phyloP scores from a whole-genome alignment of 306 rosid genomes.

The Mimosa bimucronata region DNA sequence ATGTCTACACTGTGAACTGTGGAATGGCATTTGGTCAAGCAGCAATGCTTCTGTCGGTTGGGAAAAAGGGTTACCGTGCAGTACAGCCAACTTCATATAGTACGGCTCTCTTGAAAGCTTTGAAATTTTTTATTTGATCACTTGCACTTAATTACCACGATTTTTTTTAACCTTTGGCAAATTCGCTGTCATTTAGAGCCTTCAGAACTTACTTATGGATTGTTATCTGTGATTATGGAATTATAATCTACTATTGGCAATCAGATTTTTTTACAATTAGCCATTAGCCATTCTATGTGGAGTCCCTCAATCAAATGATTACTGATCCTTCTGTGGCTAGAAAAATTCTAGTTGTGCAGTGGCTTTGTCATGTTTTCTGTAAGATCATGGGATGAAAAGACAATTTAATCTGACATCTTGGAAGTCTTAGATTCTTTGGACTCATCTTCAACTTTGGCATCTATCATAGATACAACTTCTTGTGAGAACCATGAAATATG shows the following conservation, averaged over 20 bases:
- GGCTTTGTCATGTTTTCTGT: background rate
- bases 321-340: background rate
- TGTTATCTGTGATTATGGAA: slow-evolving; percentile 18
- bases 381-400: slow-evolving; percentile 15
- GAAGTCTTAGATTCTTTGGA: background rate
- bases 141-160: slow-evolving; percentile 22
- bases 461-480: background rate
- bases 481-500: slow-evolving; percentile 1
- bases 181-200: slow-evolving; percentile 19
- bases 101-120: slow-evolving; percentile 46
- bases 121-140: slow-evolving; percentile 24
- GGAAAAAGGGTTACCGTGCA: slow-evolving; percentile 86
- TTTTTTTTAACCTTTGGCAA: slow-evolving; percentile 14
- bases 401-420: slow-evolving; percentile 3
- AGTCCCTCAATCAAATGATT: slow-evolving; percentile 13
- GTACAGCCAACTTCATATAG: slow-evolving; percentile 79
- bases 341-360: slow-evolving; percentile 13
- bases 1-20: slow-evolving; percentile 80
- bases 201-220: slow-evolving; percentile 1
- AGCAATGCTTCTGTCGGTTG: slow-evolving; percentile 86
- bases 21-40: slow-evolving; percentile 98
- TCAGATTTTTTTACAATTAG: slow-evolving; percentile 24
- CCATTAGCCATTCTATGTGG: slow-evolving; percentile 14
- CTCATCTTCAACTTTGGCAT: background rate
- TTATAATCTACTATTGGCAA: background rate